A percentile compares a stretch with the other conserved stretches of the same genome.
phyloP scores from a whole-genome alignment of 2,329 filamentous ascomycete genomes.

The Claviceps sp. region DNA sequence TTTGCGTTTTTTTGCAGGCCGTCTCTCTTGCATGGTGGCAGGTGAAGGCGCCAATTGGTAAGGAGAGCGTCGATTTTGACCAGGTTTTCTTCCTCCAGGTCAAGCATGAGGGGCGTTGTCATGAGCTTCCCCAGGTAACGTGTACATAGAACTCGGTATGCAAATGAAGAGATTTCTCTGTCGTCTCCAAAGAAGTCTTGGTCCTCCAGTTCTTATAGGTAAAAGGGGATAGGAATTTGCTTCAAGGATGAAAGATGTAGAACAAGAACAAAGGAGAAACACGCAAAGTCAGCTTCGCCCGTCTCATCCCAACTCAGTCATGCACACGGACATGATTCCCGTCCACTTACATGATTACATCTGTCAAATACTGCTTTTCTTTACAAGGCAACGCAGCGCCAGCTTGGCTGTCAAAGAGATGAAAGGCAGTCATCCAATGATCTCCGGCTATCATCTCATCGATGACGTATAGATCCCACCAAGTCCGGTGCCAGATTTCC shows the following conservation, averaged over 20 bases:
- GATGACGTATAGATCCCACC: slow-evolving; percentile 76
- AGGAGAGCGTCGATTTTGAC: slow-evolving; percentile 37
- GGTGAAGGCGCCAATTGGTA: slow-evolving; percentile 66
- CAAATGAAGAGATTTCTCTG: slow-evolving; percentile 66
- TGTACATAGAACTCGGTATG: slow-evolving; percentile 71
- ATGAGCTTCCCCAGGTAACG: slow-evolving; percentile 70
- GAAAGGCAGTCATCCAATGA: slow-evolving; percentile 56
- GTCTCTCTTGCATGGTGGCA: slow-evolving; percentile 59
- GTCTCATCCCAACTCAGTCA: background rate
- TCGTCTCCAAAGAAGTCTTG: slow-evolving; percentile 58
- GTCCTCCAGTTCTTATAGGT: slow-evolving; percentile 64
- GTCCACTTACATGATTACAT: slow-evolving; percentile 28
- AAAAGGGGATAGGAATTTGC: slow-evolving; percentile 45
- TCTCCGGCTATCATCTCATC: slow-evolving; percentile 78
- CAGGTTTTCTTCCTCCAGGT: slow-evolving; percentile 39
- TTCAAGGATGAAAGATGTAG: slow-evolving; percentile 12
- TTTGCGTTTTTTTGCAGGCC: slow-evolving; percentile 55
- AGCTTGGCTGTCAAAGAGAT: slow-evolving; percentile 51
- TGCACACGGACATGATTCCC: background rate
- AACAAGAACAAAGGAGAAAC: background rate
- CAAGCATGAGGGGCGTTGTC: slow-evolving; percentile 35
- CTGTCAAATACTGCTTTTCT: slow-evolving; percentile 54
- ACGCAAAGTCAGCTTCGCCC: slow-evolving; percentile 3
- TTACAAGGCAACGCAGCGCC: slow-evolving; percentile 71
- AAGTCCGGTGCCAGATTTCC: slow-evolving; percentile 77